phyloP scores from a whole-genome alignment of 1,139 yeast genomes.

The Schwanniomyces etchellsii region DNA sequence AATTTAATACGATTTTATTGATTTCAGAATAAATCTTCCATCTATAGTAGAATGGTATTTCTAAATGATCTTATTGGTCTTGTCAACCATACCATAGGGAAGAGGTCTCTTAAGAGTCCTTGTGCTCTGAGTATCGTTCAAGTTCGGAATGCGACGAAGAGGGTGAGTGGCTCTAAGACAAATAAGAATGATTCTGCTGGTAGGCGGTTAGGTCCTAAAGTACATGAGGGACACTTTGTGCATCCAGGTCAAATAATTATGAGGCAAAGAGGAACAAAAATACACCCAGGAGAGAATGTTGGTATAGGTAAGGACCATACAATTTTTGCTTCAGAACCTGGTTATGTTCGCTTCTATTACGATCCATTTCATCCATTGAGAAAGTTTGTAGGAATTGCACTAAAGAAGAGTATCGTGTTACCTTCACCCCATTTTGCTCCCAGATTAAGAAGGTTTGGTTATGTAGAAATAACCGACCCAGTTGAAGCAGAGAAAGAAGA shows the following conservation, averaged over 20 bases:
- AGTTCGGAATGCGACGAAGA: constrained; percentile 88
- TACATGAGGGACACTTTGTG: constrained; percentile 62
- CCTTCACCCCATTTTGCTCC: constrained; percentile 93
- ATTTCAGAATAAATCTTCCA: too few relatives aligned
- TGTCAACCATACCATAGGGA: too few relatives aligned
- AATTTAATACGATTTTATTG: too few relatives aligned
- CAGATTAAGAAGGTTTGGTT: constrained; percentile 79
- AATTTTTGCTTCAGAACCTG: constrained; percentile 85
- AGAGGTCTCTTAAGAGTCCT: too few relatives aligned
- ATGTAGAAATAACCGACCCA: constrained; percentile 45
- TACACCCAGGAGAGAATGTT: constrained; percentile 91
- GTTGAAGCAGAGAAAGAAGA: constrained; percentile 53
- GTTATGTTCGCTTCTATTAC: constrained; percentile 81
- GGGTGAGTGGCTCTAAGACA: constrained; percentile 90
- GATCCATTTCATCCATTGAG: constrained; percentile 98
- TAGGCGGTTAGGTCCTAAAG: constrained; percentile 88
- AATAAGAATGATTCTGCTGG: constrained; percentile 95
- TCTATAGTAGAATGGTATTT: too few relatives aligned
- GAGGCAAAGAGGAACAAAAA: constrained; percentile 96
- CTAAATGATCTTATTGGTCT: too few relatives aligned
- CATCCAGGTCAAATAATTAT: constrained; percentile 83
- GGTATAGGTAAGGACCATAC: constrained; percentile 95
- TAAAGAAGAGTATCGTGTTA: constrained; percentile 54
- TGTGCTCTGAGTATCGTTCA: too few relatives aligned
- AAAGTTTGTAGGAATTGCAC: constrained; percentile 84